Evolutionary conservation across 2,329 filamentous ascomycete species (phyloP).

Genomic region (Trichocomaceae sp.): DNA sequence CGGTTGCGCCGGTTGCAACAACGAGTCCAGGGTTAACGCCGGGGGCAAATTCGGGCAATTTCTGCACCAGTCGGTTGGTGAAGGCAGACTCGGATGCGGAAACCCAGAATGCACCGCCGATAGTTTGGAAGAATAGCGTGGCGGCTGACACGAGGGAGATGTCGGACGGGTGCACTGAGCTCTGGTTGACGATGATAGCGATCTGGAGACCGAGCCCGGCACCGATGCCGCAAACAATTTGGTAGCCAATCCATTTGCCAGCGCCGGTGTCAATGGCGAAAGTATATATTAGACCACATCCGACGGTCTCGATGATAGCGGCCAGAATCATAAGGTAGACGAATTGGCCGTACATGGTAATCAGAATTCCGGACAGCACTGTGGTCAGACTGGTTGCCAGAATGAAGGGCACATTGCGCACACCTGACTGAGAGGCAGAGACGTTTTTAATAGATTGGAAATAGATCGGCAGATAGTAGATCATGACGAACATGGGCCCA

Average conservation of each 20-base stretch:
- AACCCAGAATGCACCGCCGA: slow-evolving; percentile 28
- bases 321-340: slow-evolving; percentile 25
- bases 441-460: slow-evolving; percentile 36
- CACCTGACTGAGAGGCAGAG: slow-evolving; percentile 30
- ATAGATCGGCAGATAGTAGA: slow-evolving; percentile 25
- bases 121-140: slow-evolving; percentile 24
- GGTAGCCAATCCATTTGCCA: slow-evolving; percentile 22
- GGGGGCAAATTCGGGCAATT: slow-evolving; percentile 20
- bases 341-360: slow-evolving; percentile 24
- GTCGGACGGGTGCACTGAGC: slow-evolving; percentile 18
- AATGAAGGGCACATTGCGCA: slow-evolving; percentile 39
- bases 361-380: slow-evolving; percentile 22
- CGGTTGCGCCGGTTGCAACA: slow-evolving; percentile 26
- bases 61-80: slow-evolving; percentile 25
- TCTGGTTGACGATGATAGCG: slow-evolving; percentile 20
- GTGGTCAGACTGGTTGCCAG: slow-evolving; percentile 25
- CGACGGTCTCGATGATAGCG: slow-evolving; percentile 23
- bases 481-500: slow-evolving; percentile 27
- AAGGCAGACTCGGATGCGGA: slow-evolving; percentile 29
- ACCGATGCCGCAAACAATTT: slow-evolving; percentile 19
- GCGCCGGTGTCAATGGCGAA: slow-evolving; percentile 21
- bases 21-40: slow-evolving; percentile 21
- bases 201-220: slow-evolving; percentile 15
- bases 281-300: slow-evolving; percentile 22
- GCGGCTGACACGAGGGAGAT: slow-evolving; percentile 19